Percentiles rank a stretch among this genome's conserved stretches.
Conservation (phyloP, 2,329 filamentous ascomycete species). For the Plectosphaerella sp. region DNA sequence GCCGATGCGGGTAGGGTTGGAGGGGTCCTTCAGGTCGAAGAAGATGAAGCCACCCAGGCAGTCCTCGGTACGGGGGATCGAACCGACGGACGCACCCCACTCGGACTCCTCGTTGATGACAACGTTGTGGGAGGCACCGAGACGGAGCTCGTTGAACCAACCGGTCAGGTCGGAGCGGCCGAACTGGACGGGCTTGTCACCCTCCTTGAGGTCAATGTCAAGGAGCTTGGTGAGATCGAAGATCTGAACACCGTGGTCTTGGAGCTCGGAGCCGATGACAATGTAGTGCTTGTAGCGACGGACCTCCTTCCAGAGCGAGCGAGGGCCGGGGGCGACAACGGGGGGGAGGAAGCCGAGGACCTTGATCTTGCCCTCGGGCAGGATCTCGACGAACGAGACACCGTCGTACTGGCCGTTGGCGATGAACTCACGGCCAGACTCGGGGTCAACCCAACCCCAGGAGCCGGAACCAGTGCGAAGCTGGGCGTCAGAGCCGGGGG, state of each 20-base stretch:
- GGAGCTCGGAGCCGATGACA: constrained; percentile 31
- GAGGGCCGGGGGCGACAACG: constrained; percentile 4
- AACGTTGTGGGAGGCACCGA: constrained; percentile 40
- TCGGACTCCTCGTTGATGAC: constrained; percentile 40
- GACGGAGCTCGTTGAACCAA: constrained; percentile 20
- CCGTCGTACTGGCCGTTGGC: constrained; percentile 29
- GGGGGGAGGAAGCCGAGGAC: constrained; percentile 34
- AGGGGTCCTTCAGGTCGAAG: constrained; percentile 46
- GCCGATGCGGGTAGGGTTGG: constrained; percentile 42
- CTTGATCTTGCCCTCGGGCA: constrained; percentile 31
- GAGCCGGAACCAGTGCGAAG: constrained; percentile 20
- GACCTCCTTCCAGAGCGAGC: constrained; percentile 26
- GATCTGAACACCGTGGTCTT: constrained; percentile 53
- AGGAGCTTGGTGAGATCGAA: constrained; percentile 52
- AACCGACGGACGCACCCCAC: constrained; percentile 37
- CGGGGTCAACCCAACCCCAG: constrained; percentile 37
- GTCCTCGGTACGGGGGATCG: constrained; percentile 26
- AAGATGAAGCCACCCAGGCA: constrained; percentile 48
- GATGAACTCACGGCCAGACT: constrained; percentile 23
- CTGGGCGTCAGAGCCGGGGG: constrained; percentile 15
- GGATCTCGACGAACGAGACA: constrained; percentile 39
- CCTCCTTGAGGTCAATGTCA: constrained; percentile 31
- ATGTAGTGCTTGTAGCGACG: constrained; percentile 24
- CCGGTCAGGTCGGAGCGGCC: constrained; percentile 25
- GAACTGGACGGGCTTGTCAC: constrained; percentile 28